Base-by-base conservation (phyloP, 2,329 filamentous ascomycete species). In the Calcarisporium arbuscula region DNA sequence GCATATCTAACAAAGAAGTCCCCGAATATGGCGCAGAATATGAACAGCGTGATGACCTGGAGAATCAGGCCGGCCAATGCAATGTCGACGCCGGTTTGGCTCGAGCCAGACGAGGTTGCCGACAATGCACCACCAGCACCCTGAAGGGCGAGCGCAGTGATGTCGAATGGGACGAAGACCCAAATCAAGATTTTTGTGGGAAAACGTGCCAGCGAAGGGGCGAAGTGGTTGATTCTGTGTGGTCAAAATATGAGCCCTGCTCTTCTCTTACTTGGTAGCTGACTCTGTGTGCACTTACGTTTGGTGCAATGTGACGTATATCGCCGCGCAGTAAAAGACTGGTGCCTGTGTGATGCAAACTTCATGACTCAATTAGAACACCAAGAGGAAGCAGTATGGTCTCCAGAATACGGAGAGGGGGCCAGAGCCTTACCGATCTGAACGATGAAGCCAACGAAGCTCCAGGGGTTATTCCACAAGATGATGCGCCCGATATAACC, bases 401-500 rank as follows among this genome's bases (percentile, higher is more conserved):
- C n/a, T n/a, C n/a, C n/a, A n/a, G n/a, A n/a, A n/a, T n/a, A n/a
- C n/a, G n/a, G n/a, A n/a, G n/a, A n/a, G n/a, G n/a, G n/a, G n/a
- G n/a, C n/a, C n/a, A n/a, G n/a, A n/a, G n/a, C n/a, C n/a, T n/a
- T n/a, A n/a, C n/a, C n/a, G 39, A 81, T 80, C 49, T 83, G 74
- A n/a, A 80, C 68, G 46, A 82, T 62, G 47, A 83, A 84, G 0
- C 67, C 73, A 8, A 48, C 49, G 46, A 79, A 69, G 28, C 51
- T 57, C 47, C 76, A 82, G 0, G 76, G 73, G 38, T 80, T 72
- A 21, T 67, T 41, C 40, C 72, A 61, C 28, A 78, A 59, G 35
- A 75, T 50, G 19, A 81, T 56, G 4, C 79, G 65, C 2, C 74
- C 80, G 1, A 58, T 57, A 40, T 84, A 83, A 19, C 80, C 79